A percentile compares a stretch with the other conserved stretches of the same genome.
These are phyloP conservation scores for Conticribra weissflogii DNA, from an alignment of 108 stramenopile species.

Conservation along the genomic window DNA sequence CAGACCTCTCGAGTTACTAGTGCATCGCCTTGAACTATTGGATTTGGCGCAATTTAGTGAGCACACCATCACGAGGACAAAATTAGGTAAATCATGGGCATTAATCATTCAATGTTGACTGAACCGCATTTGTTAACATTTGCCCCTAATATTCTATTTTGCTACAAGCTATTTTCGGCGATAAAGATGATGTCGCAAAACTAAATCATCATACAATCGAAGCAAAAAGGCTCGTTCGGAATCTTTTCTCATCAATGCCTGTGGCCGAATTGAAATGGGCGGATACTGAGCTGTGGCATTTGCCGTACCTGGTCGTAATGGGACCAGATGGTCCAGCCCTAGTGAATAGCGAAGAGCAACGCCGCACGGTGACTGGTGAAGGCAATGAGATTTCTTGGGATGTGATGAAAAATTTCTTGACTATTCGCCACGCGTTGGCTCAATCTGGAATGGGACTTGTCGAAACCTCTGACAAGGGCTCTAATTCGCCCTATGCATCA, in stretches of 20 bases:
- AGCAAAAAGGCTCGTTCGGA: constrained; percentile 9
- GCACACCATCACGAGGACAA: constrained; percentile 25
- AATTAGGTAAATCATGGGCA: not conserved
- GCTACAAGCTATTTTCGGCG: not conserved
- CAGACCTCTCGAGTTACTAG: constrained; percentile 8
- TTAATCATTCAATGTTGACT: no score
- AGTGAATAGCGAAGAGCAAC: constrained; percentile 6
- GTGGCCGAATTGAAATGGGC: constrained; percentile 10
- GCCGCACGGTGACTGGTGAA: constrained; percentile 3
- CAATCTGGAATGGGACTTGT: constrained; percentile 3
- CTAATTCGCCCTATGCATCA: constrained; percentile 3
- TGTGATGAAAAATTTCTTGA: constrained; percentile 4
- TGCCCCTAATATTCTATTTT: not conserved
- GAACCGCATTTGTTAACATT: no score
- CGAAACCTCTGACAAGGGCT: not conserved
- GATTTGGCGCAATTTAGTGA: constrained; percentile 13
- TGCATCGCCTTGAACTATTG: constrained; percentile 10
- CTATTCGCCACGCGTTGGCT: not conserved
- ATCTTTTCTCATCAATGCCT: constrained; percentile 14
- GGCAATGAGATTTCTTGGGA: constrained; percentile 7
- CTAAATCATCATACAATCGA: not conserved
- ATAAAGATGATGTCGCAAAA: not conserved
- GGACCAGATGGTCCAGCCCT: constrained; percentile 9
- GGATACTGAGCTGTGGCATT: constrained; percentile 15
- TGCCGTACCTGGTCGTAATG: constrained; percentile 15